These are phyloP conservation scores for Flaveria floridana DNA, from an alignment of 140 eudicot genomes.

Conservation along the genomic window DNA sequence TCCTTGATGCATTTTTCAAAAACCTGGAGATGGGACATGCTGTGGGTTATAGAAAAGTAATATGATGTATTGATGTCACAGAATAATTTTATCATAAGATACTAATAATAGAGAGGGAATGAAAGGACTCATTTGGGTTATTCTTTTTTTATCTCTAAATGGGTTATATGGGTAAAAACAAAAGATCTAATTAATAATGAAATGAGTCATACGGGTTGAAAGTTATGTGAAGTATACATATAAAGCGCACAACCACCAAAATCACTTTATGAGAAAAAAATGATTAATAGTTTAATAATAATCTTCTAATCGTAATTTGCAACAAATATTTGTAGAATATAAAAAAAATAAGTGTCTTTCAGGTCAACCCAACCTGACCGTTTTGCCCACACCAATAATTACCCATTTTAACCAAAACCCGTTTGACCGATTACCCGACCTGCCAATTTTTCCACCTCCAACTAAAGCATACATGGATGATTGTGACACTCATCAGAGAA, in stretches of 20 bases:
- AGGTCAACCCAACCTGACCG: background rate
- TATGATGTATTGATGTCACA: background rate
- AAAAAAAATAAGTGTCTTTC: background rate
- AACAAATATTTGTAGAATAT: background rate
- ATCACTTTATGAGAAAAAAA: background rate
- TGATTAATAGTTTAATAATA: background rate
- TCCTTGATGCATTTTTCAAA: constrained; percentile 83
- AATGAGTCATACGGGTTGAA: background rate
- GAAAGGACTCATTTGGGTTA: background rate
- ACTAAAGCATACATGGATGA: background rate
- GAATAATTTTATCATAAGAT: background rate
- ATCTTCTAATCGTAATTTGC: background rate
- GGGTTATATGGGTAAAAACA: background rate
- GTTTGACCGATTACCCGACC: background rate
- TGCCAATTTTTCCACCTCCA: background rate
- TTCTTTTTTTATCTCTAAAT: background rate
- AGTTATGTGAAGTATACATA: background rate
- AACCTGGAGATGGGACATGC: constrained; percentile 45
- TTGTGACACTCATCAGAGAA: constrained; percentile 17
- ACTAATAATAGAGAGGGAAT: background rate
- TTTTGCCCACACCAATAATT: background rate
- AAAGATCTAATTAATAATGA: background rate
- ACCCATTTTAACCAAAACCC: background rate
- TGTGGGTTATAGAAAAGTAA: background rate
- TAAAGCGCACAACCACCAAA: background rate